Base-by-base conservation (phyloP, 1,284 basidiomycete genomes). In the Anthracocystis panici-leucophaei region DNA sequence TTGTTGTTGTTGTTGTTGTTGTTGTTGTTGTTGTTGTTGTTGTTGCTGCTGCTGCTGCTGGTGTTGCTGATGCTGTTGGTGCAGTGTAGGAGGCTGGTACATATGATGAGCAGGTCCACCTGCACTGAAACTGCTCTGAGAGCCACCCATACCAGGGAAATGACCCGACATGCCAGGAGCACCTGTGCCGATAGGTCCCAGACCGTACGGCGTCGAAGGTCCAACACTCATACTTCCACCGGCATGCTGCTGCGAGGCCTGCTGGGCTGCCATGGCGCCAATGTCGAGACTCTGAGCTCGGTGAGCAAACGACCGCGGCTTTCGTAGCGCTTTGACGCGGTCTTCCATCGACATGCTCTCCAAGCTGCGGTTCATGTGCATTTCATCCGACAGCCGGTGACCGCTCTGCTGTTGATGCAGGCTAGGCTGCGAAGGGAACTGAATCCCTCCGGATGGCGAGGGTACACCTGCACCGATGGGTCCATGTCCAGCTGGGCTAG, bases 231-330 rank as follows among this genome's bases (percentile, higher is more conserved):
- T 51, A 51, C 66, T 75, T 29, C 57, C 69, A 45, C 48, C 54
- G 11, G 58, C 48, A 21, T 67, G 64, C 65, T 67, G 64, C 65
- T 74, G 69, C 42, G 69, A 66, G 5, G 70, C 70, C 53, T 80
- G 81, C 57, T 81, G 74, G 14, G 78, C 72, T 10, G 77, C 72
- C 55, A 78, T 62, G 2, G 78, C 74, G 14, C 77, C 69, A 57
- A 82, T 82, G 65, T 82, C 81, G 8, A 82, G 68, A 48, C 77
- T 80, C 57, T 82, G 81, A 3, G 81, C 69, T 10, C 81, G 79
- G 57, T 82, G 77, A 11, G 76, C 75, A 56, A 79, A 79, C 38
- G 80, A 81, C 16, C 80, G 57, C 16, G 78, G 77, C 60, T 82
- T 81, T 12, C 79, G 75, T 10, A 81, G 66, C 42, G 75, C 68